phyloP scores from a whole-genome alignment of 148 eudicot genomes.

The Simmondsia chinensis region DNA sequence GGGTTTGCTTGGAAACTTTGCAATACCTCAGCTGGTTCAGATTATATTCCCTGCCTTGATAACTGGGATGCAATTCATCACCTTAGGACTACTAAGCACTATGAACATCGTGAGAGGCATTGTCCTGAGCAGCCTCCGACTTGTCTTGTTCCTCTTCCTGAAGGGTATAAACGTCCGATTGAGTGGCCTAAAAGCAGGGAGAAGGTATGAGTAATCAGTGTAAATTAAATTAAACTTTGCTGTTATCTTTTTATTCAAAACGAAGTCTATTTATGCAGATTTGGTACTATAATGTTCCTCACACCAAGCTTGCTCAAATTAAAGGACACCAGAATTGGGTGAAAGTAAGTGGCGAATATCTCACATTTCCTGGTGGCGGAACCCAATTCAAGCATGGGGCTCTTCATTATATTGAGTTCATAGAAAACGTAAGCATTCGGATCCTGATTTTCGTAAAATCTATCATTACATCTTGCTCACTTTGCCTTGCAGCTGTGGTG shows the following conservation, averaged over 20 bases:
- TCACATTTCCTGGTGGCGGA: slow-evolving; percentile 97
- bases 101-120: slow-evolving; percentile 91
- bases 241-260: not conserved
- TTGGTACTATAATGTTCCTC: slow-evolving; percentile 93
- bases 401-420: slow-evolving; percentile 88
- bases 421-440: slow-evolving; percentile 52
- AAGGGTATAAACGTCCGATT: slow-evolving; percentile 69
- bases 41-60: slow-evolving; percentile 94
- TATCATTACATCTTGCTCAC: not conserved
- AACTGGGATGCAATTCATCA: slow-evolving; percentile 64
- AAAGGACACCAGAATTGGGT: slow-evolving; percentile 99
- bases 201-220: slow-evolving; percentile 45
- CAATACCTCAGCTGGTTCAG: slow-evolving; percentile 71
- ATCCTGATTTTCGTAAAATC: not conserved
- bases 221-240: not conserved
- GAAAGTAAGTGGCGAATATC: slow-evolving; percentile 82
- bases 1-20: slow-evolving; percentile 55
- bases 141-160: slow-evolving; percentile 87
- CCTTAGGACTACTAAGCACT: slow-evolving; percentile 70
- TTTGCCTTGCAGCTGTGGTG: too few species aligned
- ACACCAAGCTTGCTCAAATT: slow-evolving; percentile 63
- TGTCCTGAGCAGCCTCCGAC: slow-evolving; percentile 81
- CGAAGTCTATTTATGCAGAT: slow-evolving; percentile 38
- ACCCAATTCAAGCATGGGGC: slow-evolving; percentile 97
- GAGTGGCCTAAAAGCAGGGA: slow-evolving; percentile 93